phyloP scores from a whole-genome alignment of 495 filamentous ascomycete species.

The Penicillium simplicissimum region DNA sequence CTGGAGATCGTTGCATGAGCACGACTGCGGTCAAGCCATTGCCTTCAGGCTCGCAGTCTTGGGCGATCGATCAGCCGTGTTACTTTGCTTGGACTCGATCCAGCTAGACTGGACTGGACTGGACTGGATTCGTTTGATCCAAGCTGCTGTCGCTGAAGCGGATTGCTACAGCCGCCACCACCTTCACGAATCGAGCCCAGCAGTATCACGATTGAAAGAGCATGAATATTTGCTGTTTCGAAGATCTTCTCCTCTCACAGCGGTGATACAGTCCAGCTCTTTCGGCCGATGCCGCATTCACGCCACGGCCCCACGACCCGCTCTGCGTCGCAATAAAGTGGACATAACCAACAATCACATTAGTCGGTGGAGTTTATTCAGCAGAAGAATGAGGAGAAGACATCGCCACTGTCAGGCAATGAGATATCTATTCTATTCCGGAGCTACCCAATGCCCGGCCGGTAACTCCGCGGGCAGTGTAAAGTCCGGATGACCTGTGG shows the following conservation, averaged over 20 bases:
- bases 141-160: background rate
- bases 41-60: background rate
- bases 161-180: background rate
- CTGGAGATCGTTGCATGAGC: background rate
- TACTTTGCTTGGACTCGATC: background rate
- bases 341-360: slow-evolving; percentile 4
- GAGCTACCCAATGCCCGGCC: background rate
- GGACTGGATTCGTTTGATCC: background rate
- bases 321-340: background rate
- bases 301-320: slow-evolving; percentile 20
- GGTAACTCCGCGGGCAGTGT: background rate
- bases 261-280: background rate
- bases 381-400: background rate
- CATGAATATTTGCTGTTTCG: no score
- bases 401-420: slow-evolving; percentile 26
- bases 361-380: slow-evolving; percentile 6
- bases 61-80: background rate
- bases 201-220: no score
- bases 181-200: no score
- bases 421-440: slow-evolving; percentile 4
- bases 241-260: background rate
- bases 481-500: background rate
- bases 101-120: background rate
- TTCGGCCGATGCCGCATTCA: slow-evolving; percentile 9
- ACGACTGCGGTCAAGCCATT: background rate